Evolutionary conservation across 2,329 filamentous ascomycete genomes (phyloP), one percentile per base, ranked within the genome.

Genomic region (Sporothrix mexicana): DNA sequence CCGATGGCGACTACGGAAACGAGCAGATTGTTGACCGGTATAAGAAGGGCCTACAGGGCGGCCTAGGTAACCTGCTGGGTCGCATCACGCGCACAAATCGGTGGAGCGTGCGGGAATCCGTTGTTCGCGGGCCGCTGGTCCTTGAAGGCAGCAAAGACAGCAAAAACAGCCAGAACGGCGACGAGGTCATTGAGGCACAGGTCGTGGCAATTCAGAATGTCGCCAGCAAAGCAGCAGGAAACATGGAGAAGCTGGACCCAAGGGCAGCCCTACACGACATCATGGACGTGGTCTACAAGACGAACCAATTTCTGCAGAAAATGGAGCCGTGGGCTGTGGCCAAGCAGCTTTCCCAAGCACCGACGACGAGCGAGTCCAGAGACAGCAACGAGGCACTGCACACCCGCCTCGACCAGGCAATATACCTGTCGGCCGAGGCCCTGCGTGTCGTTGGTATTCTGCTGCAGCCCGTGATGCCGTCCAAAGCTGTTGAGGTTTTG

Each of bases 1-100:
- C 93, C 72, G 96, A 99, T 79, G 88, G 93, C 43, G 90, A 94
- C 80, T 99, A 98, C 79, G 91, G 91, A 74, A 99, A 98, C 79
- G 82, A 86, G 15, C 86, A 88, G 73, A 92, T 99, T 74, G 89
- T 92, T 61, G 85, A 88, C 15, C 86, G 90, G 73, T 98, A 98
- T 82, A 92, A 92, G 79, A 96, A 94, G 78, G 87, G 90, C 43
- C 85, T 99, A 41, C 91, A 93, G 79, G 86, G 87, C 53, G 92
- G 92, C 0, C 83, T 98, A 5, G 96, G 96, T 1, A 98, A 98
- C 78, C 83, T 98, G 15, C 83, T 92, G 3, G 89, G 88, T 73
- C 89, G 96, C 45, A 84, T 97, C 12, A 89, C 90, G 59, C 87
- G 89, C 68, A 85, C 88, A 45, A 91, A 91, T 79, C 85, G 85